Evolutionary conservation across 805 yeast genomes (phyloP).

Genomic region (Ogataea ganodermae): DNA sequence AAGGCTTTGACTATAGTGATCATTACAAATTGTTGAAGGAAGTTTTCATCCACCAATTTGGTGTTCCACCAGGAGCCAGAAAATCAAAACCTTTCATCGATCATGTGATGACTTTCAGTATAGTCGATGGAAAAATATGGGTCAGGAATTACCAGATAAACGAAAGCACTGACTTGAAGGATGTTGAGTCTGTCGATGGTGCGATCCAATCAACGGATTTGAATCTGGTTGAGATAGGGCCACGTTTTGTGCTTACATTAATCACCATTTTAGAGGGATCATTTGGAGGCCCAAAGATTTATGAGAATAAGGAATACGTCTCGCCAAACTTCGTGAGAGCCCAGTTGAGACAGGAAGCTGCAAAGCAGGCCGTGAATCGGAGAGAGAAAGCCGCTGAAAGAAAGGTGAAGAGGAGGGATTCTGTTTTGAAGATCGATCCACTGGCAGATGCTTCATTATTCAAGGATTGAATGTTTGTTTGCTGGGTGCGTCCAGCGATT

Average conservation of each 20-base stretch:
- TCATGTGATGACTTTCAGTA: slow-evolving; percentile 89
- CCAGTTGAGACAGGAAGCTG: slow-evolving; percentile 76
- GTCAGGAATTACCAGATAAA: slow-evolving; percentile 90
- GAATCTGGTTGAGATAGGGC: slow-evolving; percentile 92
- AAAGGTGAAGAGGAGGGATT: slow-evolving; percentile 74
- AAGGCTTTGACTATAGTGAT: slow-evolving; percentile 65
- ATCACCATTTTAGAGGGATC: slow-evolving; percentile 94
- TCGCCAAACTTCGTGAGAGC: slow-evolving; percentile 96
- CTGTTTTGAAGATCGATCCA: slow-evolving; percentile 77
- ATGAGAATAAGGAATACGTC: slow-evolving; percentile 94
- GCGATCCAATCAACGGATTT: slow-evolving; percentile 51
- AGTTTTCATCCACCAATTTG: slow-evolving; percentile 77
- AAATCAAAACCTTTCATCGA: slow-evolving; percentile 93
- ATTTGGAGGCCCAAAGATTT: slow-evolving; percentile 96
- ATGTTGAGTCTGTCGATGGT: slow-evolving; percentile 31
- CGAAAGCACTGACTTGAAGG: slow-evolving; percentile 47
- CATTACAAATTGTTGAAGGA: slow-evolving; percentile 82
- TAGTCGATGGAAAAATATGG: slow-evolving; percentile 95
- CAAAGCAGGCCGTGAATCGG: slow-evolving; percentile 75
- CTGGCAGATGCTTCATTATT: slow-evolving; percentile 76
- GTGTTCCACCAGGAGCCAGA: slow-evolving; percentile 93
- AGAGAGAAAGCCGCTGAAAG: slow-evolving; percentile 76
- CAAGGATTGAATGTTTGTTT: slow-evolving; percentile 39
- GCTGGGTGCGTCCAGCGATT: too few relatives aligned
- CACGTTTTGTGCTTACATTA: slow-evolving; percentile 89